Evolutionary conservation across 768 basidiomycete genomes (phyloP).

Genomic region (Lactarius pseudohatsudake): DNA sequence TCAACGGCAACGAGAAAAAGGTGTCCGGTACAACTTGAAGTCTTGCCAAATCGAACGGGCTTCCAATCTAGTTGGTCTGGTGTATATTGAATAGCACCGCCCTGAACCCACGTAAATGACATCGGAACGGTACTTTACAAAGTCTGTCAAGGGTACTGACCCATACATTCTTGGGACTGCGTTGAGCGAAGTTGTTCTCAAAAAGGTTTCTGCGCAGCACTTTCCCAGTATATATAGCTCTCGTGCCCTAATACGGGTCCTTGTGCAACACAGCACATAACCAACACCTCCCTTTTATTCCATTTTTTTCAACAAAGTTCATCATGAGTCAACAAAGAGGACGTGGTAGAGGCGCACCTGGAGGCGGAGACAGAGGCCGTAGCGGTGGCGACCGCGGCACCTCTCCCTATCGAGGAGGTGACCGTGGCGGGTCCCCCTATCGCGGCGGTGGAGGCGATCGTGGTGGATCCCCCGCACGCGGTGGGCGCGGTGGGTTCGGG

Average conservation of each 20-base stretch:
- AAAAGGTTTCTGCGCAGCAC: background rate
- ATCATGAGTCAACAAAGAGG: constrained; percentile 24
- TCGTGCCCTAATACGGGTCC: background rate
- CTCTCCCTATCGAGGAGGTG: no score
- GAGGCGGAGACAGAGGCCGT: constrained; percentile 24
- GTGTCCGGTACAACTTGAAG: no score
- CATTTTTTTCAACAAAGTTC: background rate
- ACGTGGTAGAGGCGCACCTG: constrained; percentile 24
- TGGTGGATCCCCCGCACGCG: constrained; percentile 14
- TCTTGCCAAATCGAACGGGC: no score
- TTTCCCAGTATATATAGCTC: background rate
- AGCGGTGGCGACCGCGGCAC: constrained; percentile 6
- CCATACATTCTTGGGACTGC: background rate
- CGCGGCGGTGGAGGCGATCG: constrained; percentile 24
- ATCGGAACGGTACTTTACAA: background rate
- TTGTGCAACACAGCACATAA: background rate
- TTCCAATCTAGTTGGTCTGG: background rate
- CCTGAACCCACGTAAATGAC: background rate
- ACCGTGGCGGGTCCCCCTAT: background rate
- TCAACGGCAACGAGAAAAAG: no score
- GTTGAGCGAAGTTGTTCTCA: background rate
- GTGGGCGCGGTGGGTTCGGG: constrained; percentile 29
- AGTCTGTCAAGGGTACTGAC: constrained; percentile 29
- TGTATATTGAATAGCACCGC: background rate
- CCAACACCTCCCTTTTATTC: background rate